These are phyloP conservation scores for Monilinia laxa DNA, from an alignment of 2,329 filamentous ascomycete genomes.

Conservation along the genomic window DNA sequence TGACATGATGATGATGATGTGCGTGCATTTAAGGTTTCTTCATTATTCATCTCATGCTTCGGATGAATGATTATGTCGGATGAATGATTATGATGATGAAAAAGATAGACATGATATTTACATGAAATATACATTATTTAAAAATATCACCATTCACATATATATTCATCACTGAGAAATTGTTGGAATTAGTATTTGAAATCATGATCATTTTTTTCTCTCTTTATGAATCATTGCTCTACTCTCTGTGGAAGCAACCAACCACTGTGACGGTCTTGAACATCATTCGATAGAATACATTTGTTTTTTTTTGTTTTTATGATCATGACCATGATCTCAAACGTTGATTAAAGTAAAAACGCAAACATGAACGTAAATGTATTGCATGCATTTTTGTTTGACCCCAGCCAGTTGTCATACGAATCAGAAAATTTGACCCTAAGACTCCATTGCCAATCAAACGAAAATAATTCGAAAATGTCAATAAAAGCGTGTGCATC, in stretches of 20 bases:
- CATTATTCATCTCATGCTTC: too few species aligned
- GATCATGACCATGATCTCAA: constrained; percentile 5
- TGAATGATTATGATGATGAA: too few species aligned
- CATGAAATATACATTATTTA: too few species aligned
- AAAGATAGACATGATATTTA: too few species aligned
- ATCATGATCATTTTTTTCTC: not conserved
- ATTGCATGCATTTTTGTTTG: constrained; percentile 4
- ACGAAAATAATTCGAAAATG: constrained; percentile 4
- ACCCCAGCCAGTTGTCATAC: constrained; percentile 7
- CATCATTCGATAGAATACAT: constrained; percentile 11
- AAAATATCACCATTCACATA: too few species aligned
- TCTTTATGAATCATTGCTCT: not conserved
- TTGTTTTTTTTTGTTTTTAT: constrained; percentile 2
- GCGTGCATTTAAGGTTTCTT: too few species aligned
- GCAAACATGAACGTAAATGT: not conserved
- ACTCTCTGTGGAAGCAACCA: too few species aligned
- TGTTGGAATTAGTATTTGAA: too few species aligned
- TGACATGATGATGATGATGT: too few species aligned
- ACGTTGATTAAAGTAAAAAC: constrained; percentile 1
- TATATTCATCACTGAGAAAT: too few species aligned
- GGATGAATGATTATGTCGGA: too few species aligned
- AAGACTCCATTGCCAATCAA: constrained; percentile 19
- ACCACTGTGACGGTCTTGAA: not conserved
- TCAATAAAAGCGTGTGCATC: constrained; percentile 14
- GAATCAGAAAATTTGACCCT: constrained; percentile 15